A percentile compares a stretch with the other conserved stretches of the same genome.
Conservation (phyloP, 1,284 basidiomycete genomes). For the Athelia sp. region DNA sequence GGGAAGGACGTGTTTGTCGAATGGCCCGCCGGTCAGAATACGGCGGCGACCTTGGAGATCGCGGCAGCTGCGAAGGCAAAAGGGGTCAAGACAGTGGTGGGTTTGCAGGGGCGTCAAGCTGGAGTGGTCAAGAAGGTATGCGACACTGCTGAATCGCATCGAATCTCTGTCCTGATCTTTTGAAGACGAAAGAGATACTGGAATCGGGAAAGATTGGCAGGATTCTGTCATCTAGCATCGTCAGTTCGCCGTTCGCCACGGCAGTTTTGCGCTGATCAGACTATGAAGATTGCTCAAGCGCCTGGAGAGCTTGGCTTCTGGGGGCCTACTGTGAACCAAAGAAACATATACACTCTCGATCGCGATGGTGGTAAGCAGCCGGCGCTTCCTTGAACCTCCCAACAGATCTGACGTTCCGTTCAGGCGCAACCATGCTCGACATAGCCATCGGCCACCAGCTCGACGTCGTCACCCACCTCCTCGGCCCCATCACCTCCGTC, state of each 20-base stretch:
- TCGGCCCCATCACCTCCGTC: slow-evolving; percentile 28
- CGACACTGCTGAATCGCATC: not conserved
- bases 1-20: slow-evolving; percentile 35
- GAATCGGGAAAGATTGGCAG: not conserved
- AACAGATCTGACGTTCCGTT: not conserved
- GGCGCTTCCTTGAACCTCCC: not conserved
- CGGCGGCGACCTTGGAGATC: slow-evolving; percentile 25
- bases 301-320: not conserved
- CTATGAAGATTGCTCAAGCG: not conserved
- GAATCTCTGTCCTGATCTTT: not conserved
- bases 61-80: slow-evolving; percentile 24
- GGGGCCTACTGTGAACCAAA: not conserved
- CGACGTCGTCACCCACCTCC: slow-evolving; percentile 18
- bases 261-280: too few species aligned
- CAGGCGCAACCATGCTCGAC: slow-evolving; percentile 22
- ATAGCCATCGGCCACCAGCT: slow-evolving; percentile 26
- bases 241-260: not conserved
- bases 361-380: not conserved
- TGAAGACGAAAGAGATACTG: not conserved
- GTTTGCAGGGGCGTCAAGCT: slow-evolving; percentile 25
- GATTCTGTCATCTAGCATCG: not conserved
- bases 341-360: not conserved
- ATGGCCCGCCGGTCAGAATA: slow-evolving; percentile 29
- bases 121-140: slow-evolving; percentile 23
- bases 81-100: slow-evolving; percentile 27